These are phyloP conservation scores for Scedosporium boydii DNA, from an alignment of 2,329 filamentous ascomycete species.

Conservation along the genomic window DNA sequence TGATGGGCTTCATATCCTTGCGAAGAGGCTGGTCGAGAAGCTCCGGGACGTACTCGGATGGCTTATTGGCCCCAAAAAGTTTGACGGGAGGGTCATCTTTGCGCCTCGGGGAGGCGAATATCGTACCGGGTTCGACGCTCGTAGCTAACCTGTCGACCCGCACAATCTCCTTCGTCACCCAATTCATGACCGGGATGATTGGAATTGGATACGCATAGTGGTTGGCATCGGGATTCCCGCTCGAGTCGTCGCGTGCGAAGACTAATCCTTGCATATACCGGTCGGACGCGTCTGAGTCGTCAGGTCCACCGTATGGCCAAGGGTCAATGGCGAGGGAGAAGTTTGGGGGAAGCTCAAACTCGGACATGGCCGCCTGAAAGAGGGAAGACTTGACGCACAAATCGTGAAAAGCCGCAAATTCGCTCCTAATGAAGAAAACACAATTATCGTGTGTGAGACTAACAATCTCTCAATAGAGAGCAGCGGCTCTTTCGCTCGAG, in stretches of 20 bases:
- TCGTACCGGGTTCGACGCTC: conserved; percentile 31
- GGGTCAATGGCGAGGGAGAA: conserved; percentile 35
- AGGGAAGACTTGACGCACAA: conserved; percentile 30
- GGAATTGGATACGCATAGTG: conserved; percentile 55
- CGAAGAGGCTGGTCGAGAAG: conserved; percentile 37
- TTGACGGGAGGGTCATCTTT: conserved; percentile 22
- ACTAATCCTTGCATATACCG: conserved; percentile 41
- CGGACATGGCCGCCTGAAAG: conserved; percentile 36
- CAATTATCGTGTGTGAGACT: background rate
- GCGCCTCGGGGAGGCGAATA: background rate
- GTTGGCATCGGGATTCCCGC: conserved; percentile 44
- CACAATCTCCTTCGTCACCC: conserved; percentile 41
- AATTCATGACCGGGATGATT: conserved; percentile 49
- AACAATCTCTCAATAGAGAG: background rate
- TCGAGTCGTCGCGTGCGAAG: conserved; percentile 32
- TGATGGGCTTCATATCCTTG: conserved; percentile 55
- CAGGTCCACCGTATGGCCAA: conserved; percentile 56
- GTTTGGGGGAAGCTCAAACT: conserved; percentile 33
- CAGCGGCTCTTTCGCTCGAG: background rate
- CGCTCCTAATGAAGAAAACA: conserved; percentile 17
- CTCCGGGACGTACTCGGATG: conserved; percentile 40
- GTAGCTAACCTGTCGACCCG: conserved; percentile 48
- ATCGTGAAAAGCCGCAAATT: conserved; percentile 30
- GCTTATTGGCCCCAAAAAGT: conserved; percentile 31
- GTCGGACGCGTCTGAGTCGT: conserved; percentile 27